These are phyloP conservation scores for Aspergillus sclerotiicarbonarius DNA, from an alignment of 495 filamentous ascomycete genomes.

Conservation along the genomic window DNA sequence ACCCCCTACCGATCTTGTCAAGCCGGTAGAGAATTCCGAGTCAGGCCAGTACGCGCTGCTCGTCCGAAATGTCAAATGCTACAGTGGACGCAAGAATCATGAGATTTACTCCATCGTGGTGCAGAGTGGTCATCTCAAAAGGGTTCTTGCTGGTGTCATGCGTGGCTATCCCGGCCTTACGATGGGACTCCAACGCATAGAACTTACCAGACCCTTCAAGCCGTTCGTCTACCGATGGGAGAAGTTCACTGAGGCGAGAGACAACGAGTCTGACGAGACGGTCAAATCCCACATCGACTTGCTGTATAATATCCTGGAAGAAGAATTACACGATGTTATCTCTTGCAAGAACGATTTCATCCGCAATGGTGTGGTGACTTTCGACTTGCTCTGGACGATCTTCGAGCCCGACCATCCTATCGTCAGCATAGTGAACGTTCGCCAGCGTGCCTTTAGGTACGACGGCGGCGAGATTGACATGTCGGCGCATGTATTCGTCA, in stretches of 20 bases:
- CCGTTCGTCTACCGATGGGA: conserved; percentile 68
- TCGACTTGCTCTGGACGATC: conserved; percentile 55
- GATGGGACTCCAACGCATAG: conserved; percentile 55
- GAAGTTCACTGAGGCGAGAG: conserved; percentile 46
- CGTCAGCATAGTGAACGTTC: conserved; percentile 33
- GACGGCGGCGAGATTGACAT: conserved; percentile 20
- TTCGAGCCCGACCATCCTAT: conserved; percentile 50
- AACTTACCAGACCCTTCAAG: conserved; percentile 59
- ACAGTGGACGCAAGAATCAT: conserved; percentile 59
- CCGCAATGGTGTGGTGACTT: conserved; percentile 58
- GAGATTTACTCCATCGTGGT: conserved; percentile 61
- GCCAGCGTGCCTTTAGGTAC: conserved; percentile 38
- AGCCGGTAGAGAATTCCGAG: conserved; percentile 49
- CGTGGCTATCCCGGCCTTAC: conserved; percentile 65
- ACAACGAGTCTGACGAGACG: conserved; percentile 44
- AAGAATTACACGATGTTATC: conserved; percentile 58
- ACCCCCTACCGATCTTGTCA: conserved; percentile 43
- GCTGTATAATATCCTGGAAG: conserved; percentile 52
- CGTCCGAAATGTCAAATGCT: conserved; percentile 53
- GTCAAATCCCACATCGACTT: conserved; percentile 57
- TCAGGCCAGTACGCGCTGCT: conserved; percentile 54
- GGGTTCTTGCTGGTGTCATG: conserved; percentile 53
- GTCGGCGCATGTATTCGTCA: neutral
- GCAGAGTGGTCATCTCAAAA: conserved; percentile 62
- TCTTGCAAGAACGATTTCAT: conserved; percentile 57